Evolutionary conservation across 179 eudicot species (phyloP).

Genomic region (Gypsophila paniculata): DNA sequence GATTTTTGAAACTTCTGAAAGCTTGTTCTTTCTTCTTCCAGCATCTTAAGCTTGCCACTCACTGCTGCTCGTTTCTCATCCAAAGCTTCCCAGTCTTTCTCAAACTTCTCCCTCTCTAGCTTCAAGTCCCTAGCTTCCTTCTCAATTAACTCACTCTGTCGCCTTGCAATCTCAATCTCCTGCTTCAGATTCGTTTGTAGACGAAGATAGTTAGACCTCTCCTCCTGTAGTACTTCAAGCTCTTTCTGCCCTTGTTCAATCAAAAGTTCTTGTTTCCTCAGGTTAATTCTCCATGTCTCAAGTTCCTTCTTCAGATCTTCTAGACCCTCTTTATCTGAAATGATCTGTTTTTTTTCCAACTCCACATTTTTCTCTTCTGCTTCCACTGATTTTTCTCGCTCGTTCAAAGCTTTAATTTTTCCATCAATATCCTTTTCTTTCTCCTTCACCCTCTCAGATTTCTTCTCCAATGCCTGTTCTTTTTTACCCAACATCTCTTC

Average conservation of each 20-base stretch:
- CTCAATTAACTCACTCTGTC: slow-evolving; percentile 48
- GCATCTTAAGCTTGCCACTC: slow-evolving; percentile 36
- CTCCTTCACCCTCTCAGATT: slow-evolving; percentile 68
- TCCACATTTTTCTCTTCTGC: slow-evolving; percentile 56
- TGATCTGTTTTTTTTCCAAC: slow-evolving; percentile 40
- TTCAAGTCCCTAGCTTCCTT: slow-evolving; percentile 69
- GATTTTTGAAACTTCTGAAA: slow-evolving; percentile 41
- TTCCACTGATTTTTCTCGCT: slow-evolving; percentile 55
- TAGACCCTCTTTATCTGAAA: slow-evolving; percentile 49
- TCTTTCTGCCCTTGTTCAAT: slow-evolving; percentile 56
- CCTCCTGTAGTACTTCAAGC: slow-evolving; percentile 46
- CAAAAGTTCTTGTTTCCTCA: slow-evolving; percentile 39
- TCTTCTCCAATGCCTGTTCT: slow-evolving; percentile 60
- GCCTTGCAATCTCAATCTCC: slow-evolving; percentile 62
- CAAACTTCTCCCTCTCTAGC: slow-evolving; percentile 65
- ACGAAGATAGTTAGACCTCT: slow-evolving; percentile 53
- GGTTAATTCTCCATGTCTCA: slow-evolving; percentile 43
- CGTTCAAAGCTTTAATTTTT: slow-evolving; percentile 49
- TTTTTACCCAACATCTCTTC: slow-evolving; percentile 60
- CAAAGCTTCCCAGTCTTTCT: slow-evolving; percentile 86
- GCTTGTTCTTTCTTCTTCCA: slow-evolving; percentile 44
- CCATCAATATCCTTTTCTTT: slow-evolving; percentile 68
- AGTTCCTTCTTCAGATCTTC: slow-evolving; percentile 46
- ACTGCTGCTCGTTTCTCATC: slow-evolving; percentile 62
- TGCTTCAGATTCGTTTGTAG: slow-evolving; percentile 53